phyloP scores from a whole-genome alignment of 2,329 filamentous ascomycete genomes.

The Endoconidiophora laricicola region DNA sequence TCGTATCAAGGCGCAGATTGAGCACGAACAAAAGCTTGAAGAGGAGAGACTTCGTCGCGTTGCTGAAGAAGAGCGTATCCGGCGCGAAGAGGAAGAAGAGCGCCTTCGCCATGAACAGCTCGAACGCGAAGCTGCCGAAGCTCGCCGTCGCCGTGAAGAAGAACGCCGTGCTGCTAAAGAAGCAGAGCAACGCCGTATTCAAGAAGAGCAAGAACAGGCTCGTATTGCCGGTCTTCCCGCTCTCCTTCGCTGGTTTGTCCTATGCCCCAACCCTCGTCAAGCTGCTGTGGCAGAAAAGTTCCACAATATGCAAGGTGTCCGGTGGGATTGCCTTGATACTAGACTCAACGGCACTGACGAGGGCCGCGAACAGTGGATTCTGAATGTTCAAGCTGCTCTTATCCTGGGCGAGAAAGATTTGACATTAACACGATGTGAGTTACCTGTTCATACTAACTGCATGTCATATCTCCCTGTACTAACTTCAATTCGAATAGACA shows the following conservation, averaged over 20 bases:
- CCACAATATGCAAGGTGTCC: conserved; percentile 39
- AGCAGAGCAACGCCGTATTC: conserved; percentile 32
- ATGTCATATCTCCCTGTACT: neutral
- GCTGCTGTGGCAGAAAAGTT: conserved; percentile 37
- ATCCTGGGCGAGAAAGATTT: conserved; percentile 49
- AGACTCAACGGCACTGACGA: conserved; percentile 34
- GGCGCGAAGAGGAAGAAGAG: conserved; percentile 30
- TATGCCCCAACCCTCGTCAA: conserved; percentile 33
- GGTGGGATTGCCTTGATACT: conserved; percentile 45
- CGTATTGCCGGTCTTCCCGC: conserved; percentile 42
- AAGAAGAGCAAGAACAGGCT: conserved; percentile 36
- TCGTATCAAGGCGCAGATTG: conserved; percentile 21
- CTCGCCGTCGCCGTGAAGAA: conserved; percentile 33
- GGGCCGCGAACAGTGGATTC: conserved; percentile 49
- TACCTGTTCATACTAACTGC: neutral
- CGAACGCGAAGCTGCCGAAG: conserved; percentile 32
- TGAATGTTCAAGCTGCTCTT: conserved; percentile 47
- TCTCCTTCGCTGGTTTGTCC: conserved; percentile 43
- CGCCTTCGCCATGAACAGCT: conserved; percentile 27
- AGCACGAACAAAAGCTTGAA: conserved; percentile 22
- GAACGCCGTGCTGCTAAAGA: conserved; percentile 32
- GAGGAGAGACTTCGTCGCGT: conserved; percentile 23
- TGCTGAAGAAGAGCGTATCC: conserved; percentile 24
- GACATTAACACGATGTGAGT: conserved; percentile 40
- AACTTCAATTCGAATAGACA: conserved; percentile 25